Evolutionary conservation across 148 eudicot species (phyloP).

Genomic region (Polygonum aviculare): DNA sequence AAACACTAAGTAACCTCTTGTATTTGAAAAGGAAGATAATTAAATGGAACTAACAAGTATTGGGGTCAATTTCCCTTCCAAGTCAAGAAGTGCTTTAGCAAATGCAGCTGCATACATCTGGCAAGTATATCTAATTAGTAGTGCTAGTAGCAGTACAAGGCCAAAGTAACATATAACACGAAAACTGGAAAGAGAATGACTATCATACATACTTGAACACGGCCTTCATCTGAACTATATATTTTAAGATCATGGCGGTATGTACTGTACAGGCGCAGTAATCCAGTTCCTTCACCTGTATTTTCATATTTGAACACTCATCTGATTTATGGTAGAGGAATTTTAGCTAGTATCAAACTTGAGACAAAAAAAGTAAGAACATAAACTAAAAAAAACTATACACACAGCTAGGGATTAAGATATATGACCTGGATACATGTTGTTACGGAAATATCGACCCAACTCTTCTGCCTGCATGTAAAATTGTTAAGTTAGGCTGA

Average conservation of each 20-base stretch:
- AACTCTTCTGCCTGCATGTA: constrained; percentile 86
- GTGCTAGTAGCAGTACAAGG: background rate
- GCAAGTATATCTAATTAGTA: background rate
- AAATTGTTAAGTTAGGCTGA: background rate
- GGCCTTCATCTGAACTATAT: constrained; percentile 99
- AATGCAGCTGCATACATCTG: constrained; percentile 99
- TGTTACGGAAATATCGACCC: constrained; percentile 92
- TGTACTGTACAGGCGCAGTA: constrained; percentile 96
- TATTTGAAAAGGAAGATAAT: constrained; percentile 1
- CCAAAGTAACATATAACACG: background rate
- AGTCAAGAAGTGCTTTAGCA: constrained; percentile 97
- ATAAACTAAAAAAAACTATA: background rate
- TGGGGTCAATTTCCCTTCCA: constrained; percentile 94
- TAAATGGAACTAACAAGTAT: constrained; percentile 51
- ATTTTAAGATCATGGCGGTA: constrained; percentile 97
- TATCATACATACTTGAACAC: constrained; percentile 63
- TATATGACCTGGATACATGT: constrained; percentile 92
- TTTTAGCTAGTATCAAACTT: background rate
- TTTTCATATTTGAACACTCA: constrained; percentile 4
- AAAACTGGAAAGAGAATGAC: background rate
- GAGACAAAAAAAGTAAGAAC: background rate
- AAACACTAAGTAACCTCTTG: background rate
- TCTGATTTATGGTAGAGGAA: background rate
- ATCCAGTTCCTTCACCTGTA: constrained; percentile 97
- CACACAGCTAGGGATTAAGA: background rate